Evolutionary conservation across 805 yeast genomes (phyloP).

Genomic region (Starmerella tilneyi): DNA sequence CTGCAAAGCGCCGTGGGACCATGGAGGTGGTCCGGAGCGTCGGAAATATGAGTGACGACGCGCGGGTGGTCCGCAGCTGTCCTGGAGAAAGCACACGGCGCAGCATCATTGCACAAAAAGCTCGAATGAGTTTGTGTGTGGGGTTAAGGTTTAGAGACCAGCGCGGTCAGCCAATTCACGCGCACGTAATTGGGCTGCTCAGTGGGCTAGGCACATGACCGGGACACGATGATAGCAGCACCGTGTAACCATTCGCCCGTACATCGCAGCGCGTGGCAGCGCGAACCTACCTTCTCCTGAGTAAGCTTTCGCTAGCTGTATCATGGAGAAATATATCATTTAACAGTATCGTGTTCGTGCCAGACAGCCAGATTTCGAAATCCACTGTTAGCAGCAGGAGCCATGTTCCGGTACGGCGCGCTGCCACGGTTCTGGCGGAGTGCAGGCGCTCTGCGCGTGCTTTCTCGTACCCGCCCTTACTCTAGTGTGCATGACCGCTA

Average conservation of each 20-base stretch:
- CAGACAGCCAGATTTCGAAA: too few relatives aligned
- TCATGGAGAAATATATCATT: too few relatives aligned
- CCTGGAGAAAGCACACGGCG: constrained; percentile 6
- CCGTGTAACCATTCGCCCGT: background rate
- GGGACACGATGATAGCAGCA: too few relatives aligned
- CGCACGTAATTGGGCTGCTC: background rate
- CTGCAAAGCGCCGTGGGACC: constrained; percentile 10
- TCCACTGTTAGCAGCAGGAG: background rate
- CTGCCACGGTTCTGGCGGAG: background rate
- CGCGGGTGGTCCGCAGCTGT: constrained; percentile 1
- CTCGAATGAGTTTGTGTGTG: background rate
- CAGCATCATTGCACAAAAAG: background rate
- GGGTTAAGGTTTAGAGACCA: background rate
- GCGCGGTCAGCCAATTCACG: constrained; percentile 3
- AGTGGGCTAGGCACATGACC: background rate
- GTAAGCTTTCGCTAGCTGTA: too few relatives aligned
- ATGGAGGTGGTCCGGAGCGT: constrained; percentile 1
- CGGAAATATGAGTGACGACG: constrained; percentile 11
- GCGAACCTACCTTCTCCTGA: too few relatives aligned
- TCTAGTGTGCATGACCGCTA: constrained; percentile 29
- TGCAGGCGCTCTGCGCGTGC: background rate
- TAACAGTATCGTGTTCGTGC: too few relatives aligned
- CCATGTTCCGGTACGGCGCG: background rate
- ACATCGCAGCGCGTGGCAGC: background rate
- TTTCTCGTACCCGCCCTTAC: background rate